Evolutionary conservation across 2,329 filamentous ascomycete species (phyloP).

Genomic region (Fusarium neocosmosporiellum): DNA sequence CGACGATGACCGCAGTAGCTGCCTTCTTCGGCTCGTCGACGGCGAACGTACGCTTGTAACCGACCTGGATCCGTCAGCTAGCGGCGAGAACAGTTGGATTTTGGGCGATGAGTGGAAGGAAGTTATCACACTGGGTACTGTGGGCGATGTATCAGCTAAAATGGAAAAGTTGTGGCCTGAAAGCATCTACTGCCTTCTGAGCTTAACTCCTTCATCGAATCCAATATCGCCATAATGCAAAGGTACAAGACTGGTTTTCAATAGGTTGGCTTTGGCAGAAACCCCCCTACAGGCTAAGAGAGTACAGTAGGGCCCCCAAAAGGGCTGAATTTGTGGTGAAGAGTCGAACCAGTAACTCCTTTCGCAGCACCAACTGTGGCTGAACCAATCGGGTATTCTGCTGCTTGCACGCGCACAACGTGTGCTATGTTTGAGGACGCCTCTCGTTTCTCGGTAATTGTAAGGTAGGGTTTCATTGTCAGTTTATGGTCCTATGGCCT

Average conservation of each 20-base stretch:
- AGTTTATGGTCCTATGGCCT: too few species aligned
- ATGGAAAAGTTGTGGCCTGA: not conserved
- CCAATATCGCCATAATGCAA: not conserved
- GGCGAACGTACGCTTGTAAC: not conserved
- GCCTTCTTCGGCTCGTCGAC: not conserved
- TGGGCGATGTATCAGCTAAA: not conserved
- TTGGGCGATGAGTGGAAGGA: not conserved
- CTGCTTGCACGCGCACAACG: too few species aligned
- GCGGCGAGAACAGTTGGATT: not conserved
- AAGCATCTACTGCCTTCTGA: not conserved
- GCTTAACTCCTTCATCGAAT: not conserved
- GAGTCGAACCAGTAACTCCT: too few species aligned
- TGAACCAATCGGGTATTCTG: too few species aligned
- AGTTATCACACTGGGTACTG: not conserved
- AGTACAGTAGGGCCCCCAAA: too few species aligned
- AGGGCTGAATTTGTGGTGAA: too few species aligned
- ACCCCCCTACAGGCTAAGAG: too few species aligned
- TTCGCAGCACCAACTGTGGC: too few species aligned
- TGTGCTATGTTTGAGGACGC: too few species aligned
- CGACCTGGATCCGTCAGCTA: not conserved
- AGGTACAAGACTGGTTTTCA: not conserved
- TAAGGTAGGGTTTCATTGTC: too few species aligned
- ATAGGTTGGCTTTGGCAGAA: not conserved
- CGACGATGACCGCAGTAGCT: not conserved
- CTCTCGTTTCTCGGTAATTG: too few species aligned